These are phyloP conservation scores for Hyaloscypha variabilis DNA, from an alignment of 495 filamentous ascomycete genomes.

Conservation along the genomic window DNA sequence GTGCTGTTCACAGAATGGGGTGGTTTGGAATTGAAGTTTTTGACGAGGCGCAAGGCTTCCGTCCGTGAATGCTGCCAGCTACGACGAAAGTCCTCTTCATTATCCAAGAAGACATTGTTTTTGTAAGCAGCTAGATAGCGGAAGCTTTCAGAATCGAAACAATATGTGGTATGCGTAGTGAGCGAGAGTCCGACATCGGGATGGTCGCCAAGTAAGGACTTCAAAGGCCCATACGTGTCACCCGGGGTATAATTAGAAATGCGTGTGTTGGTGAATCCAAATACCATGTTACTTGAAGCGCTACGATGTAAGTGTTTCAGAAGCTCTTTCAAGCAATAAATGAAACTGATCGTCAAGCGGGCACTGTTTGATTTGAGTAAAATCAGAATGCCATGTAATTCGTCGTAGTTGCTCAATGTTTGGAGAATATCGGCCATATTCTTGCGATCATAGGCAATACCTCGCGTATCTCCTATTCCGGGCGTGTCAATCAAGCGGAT, in stretches of 20 bases:
- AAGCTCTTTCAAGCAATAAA: slow-evolving; percentile 45
- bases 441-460: slow-evolving; percentile 37
- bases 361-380: slow-evolving; percentile 48
- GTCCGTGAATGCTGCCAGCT: slow-evolving; percentile 42
- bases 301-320: slow-evolving; percentile 42
- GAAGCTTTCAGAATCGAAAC: slow-evolving; percentile 51
- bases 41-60: slow-evolving; percentile 36
- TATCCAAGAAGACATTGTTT: slow-evolving; percentile 33
- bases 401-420: slow-evolving; percentile 35
- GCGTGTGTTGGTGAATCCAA: slow-evolving; percentile 49
- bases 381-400: slow-evolving; percentile 48
- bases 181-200: slow-evolving; percentile 32
- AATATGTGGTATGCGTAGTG: slow-evolving; percentile 36
- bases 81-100: slow-evolving; percentile 36
- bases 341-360: slow-evolving; percentile 41
- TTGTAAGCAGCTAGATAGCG: slow-evolving; percentile 45
- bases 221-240: slow-evolving; percentile 41
- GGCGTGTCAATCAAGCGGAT: slow-evolving; percentile 49
- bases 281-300: slow-evolving; percentile 43
- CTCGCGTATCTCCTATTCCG: slow-evolving; percentile 47
- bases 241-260: slow-evolving; percentile 45
- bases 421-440: slow-evolving; percentile 47
- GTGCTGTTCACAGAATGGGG: slow-evolving; percentile 43
- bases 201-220: slow-evolving; percentile 33
- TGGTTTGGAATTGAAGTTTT: slow-evolving; percentile 28